A percentile compares a stretch with the other conserved stretches of the same genome.
These are phyloP conservation scores for Phalaenopsis equestris DNA, from an alignment of 106 monocot species.

Conservation along the genomic window DNA sequence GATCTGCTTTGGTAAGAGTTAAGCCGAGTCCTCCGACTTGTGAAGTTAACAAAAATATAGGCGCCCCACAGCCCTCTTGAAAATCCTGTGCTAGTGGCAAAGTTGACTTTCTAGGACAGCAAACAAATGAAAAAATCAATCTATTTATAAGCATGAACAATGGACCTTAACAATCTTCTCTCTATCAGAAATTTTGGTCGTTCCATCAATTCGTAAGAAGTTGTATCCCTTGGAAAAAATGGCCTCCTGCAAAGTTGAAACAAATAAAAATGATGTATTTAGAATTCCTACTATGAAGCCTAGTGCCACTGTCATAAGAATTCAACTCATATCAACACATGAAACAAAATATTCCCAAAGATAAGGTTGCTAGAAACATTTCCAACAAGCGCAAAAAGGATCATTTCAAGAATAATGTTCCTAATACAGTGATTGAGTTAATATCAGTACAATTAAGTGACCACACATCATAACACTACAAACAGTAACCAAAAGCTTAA, in stretches of 20 bases:
- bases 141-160: constrained; percentile 5
- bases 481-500: neutral
- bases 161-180: constrained; percentile 74
- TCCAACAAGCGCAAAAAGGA: neutral
- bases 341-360: neutral
- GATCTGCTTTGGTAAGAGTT: constrained; percentile 91
- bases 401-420: neutral
- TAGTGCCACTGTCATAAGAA: neutral
- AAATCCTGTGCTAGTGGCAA: constrained; percentile 51
- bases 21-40: constrained; percentile 98
- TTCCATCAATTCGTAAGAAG: constrained; percentile 90
- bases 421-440: neutral
- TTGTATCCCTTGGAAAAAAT: constrained; percentile 44
- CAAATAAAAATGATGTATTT: neutral
- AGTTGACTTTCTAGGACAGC: neutral
- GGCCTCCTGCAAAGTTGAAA: constrained; percentile 49
- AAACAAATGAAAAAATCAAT: neutral
- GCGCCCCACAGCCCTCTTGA: constrained; percentile 75
- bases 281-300: neutral
- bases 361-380: neutral
- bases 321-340: neutral
- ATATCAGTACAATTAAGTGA: neutral
- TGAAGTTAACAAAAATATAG: constrained; percentile 87
- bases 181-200: constrained; percentile 86
- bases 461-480: neutral